phyloP scores from a whole-genome alignment of 495 filamentous ascomycete genomes.

The Pseudomonodictys pantanalensis region DNA sequence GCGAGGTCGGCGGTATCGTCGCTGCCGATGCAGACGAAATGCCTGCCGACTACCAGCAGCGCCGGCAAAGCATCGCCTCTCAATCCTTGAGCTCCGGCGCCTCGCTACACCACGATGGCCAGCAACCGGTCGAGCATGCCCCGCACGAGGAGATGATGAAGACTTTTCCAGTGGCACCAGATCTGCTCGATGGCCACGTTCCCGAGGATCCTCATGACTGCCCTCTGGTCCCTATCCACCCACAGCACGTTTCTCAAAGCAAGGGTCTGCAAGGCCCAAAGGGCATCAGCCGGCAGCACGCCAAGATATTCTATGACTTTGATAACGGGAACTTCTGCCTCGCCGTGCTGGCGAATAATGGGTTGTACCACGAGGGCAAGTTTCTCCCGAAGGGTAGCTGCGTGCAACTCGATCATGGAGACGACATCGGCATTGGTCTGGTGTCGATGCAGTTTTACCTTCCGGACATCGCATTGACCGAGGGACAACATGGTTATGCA shows the following conservation, averaged over 20 bases:
- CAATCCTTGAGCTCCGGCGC: conserved; percentile 23
- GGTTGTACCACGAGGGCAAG: conserved; percentile 76
- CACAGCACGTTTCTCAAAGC: conserved; percentile 49
- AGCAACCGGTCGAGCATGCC: conserved; percentile 19
- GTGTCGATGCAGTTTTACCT: conserved; percentile 71
- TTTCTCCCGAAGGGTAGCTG: conserved; percentile 60
- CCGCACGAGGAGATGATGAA: conserved; percentile 25
- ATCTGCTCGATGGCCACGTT: conserved; percentile 8
- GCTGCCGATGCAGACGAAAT: conserved; percentile 7
- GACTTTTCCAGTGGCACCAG: conserved; percentile 17
- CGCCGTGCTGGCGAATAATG: conserved; percentile 78
- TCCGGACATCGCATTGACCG: conserved; percentile 62
- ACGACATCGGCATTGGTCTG: conserved; percentile 73
- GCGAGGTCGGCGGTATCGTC: conserved; percentile 31
- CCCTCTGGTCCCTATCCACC: conserved; percentile 78
- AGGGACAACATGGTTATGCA: conserved; percentile 64
- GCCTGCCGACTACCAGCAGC: conserved; percentile 24
- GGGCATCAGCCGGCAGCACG: conserved; percentile 79
- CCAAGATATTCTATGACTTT: conserved; percentile 78
- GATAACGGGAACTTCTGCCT: conserved; percentile 72
- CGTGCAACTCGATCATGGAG: conserved; percentile 67
- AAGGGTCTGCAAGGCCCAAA: conserved; percentile 57
- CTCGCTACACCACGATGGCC: conserved; percentile 11
- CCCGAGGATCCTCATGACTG: conserved; percentile 54
- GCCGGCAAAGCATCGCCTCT: conserved; percentile 25